Conservation (phyloP, 2,329 filamentous ascomycete genomes). For the Hypoxylon rubiginosum region DNA sequence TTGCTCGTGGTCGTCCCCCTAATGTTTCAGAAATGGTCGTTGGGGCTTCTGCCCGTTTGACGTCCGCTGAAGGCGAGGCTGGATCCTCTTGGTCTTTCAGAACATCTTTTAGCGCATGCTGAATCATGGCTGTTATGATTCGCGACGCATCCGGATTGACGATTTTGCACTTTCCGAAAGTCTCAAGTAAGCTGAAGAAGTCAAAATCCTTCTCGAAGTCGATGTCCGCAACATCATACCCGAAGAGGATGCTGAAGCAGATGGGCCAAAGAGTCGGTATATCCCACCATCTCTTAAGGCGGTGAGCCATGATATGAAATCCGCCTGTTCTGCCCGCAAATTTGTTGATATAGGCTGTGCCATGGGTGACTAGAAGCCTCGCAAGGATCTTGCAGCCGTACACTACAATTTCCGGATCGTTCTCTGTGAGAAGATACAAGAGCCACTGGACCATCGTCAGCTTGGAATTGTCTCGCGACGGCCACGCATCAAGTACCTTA, state of each 20-base stretch:
- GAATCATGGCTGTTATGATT: constrained; percentile 88
- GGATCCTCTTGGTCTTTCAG: constrained; percentile 72
- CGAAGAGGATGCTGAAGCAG: constrained; percentile 90
- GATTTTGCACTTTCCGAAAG: constrained; percentile 78
- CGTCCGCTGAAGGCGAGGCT: constrained; percentile 62
- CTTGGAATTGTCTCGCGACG: constrained; percentile 45
- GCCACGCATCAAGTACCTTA: constrained; percentile 71
- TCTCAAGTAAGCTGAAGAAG: constrained; percentile 77
- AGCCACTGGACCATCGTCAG: constrained; percentile 76
- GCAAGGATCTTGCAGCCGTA: constrained; percentile 86
- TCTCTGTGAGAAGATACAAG: constrained; percentile 88
- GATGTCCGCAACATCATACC: constrained; percentile 80
- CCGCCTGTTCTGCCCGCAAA: constrained; percentile 88
- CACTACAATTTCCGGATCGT: constrained; percentile 85
- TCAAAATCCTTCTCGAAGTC: constrained; percentile 82
- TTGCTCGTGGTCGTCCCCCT: constrained; percentile 59
- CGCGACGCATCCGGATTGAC: constrained; percentile 82
- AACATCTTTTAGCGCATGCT: constrained; percentile 82
- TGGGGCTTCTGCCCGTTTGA: constrained; percentile 36
- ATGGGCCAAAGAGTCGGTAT: constrained; percentile 87
- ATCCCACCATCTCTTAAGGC: constrained; percentile 90
- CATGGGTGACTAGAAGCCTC: constrained; percentile 85
- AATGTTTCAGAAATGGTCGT: constrained; percentile 47
- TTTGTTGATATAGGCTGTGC: constrained; percentile 83
- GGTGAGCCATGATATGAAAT: constrained; percentile 85